phyloP scores from a whole-genome alignment of 257 asterid genomes.

The Nicotiana tomentosiformis region DNA sequence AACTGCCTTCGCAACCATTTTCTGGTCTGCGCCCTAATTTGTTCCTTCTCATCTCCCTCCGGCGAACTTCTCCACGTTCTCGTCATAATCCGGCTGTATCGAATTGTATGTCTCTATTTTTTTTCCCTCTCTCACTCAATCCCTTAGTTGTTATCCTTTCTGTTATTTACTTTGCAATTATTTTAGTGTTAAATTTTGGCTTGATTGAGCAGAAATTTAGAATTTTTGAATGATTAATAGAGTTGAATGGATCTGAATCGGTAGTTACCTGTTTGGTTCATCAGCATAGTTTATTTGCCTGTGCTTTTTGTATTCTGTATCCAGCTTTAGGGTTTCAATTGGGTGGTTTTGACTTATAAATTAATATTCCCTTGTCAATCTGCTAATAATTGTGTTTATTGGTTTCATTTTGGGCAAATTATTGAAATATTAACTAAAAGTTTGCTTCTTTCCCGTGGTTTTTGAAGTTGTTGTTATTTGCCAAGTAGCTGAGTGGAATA shows the following conservation, averaged over 20 bases:
- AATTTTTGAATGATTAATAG: not conserved
- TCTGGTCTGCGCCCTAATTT: slow-evolving; percentile 44
- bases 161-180: not conserved
- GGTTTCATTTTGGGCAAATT: not conserved
- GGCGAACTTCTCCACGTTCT: not conserved
- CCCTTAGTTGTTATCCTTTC: not conserved
- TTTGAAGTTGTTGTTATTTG: not conserved
- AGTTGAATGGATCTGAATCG: slow-evolving; percentile 7
- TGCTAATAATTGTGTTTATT: not conserved
- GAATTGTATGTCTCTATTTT: not conserved
- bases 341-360: not conserved
- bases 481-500: not conserved
- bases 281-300: not conserved
- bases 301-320: not conserved
- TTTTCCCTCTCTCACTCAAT: not conserved
- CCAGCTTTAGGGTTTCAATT: not conserved
- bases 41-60: not conserved
- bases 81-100: not conserved
- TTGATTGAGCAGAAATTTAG: not conserved
- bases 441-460: not conserved
- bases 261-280: not conserved
- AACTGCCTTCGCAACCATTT: too few relatives aligned
- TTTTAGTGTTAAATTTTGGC: not conserved
- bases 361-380: not conserved
- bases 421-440: not conserved